Conservation (phyloP, 257 asterid genomes). For the Solanum appendiculatum region DNA sequence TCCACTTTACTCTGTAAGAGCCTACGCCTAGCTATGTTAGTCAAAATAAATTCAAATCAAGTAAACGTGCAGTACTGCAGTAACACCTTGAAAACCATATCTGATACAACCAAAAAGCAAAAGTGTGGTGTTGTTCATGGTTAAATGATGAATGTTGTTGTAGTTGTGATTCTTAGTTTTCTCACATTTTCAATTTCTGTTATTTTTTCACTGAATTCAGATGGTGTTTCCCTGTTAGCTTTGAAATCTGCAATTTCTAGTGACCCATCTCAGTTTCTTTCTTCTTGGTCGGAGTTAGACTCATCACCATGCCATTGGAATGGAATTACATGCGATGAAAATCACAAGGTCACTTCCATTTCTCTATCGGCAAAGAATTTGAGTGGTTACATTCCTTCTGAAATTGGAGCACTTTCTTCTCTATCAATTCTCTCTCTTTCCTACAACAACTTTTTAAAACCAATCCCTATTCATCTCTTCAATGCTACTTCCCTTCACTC, state of each 20-base stretch:
- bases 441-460: slow-evolving; percentile 29
- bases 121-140: background rate
- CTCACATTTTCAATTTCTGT: slow-evolving; percentile 25
- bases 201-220: slow-evolving; percentile 45
- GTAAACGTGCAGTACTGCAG: slow-evolving; percentile 2
- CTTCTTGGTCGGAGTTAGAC: slow-evolving; percentile 64
- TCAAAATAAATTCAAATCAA: slow-evolving; percentile 33
- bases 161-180: slow-evolving; percentile 19
- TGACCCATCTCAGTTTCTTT: slow-evolving; percentile 59
- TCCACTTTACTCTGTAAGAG: background rate
- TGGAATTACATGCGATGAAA: slow-evolving; percentile 66
- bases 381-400: slow-evolving; percentile 86
- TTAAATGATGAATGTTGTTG: background rate
- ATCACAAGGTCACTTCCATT: slow-evolving; percentile 45
- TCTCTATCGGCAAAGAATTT: slow-evolving; percentile 54
- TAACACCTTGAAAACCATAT: slow-evolving; percentile 30
- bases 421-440: slow-evolving; percentile 31
- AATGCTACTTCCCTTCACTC: slow-evolving; percentile 25
- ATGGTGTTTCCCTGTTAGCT: slow-evolving; percentile 82
- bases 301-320: slow-evolving; percentile 75
- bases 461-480: slow-evolving; percentile 31
- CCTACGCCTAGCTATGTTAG: slow-evolving; percentile 6
- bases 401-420: slow-evolving; percentile 63
- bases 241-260: slow-evolving; percentile 67
- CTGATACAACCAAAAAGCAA: background rate